Evolutionary conservation across 2,329 filamentous ascomycete species (phyloP), one percentile per base, ranked within the genome.

Genomic region (Aspergillus clavatus): DNA sequence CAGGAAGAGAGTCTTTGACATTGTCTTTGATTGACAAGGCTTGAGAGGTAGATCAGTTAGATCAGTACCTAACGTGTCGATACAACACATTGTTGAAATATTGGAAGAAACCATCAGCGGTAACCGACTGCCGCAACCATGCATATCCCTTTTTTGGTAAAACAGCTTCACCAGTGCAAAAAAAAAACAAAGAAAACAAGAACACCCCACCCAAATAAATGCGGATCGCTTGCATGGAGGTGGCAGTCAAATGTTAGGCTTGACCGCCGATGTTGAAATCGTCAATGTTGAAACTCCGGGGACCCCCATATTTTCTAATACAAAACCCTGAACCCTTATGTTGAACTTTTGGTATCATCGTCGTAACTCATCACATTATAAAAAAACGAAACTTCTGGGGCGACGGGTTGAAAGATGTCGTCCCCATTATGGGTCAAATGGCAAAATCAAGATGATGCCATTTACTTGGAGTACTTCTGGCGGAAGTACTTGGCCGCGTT

Each of bases 401-500:
- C 57, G 62, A 62, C 64, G 59, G 60, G 64, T 67, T 67, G 63
- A 66, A 35, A 51, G 61, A 58, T 63, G 63, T 57, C 62, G 54
- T 57, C 62, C 56, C 64, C 53, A 43, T 54, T 48, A 48, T 53
- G 53, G 47, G 54, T 50, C 51, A 43, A 52, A 53, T 50, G 46
- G 48, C 37, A 36, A 38, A 37, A 42, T 41, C 28, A 38, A 33
- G 23, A 5, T 22, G 12, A 52, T 42, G 19, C 40, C 43, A 56
- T 48, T 55, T 59, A 56, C 52, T 56, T 55, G 48, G 52, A 41
- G 76, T 94, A 86, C 81, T 95, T 89, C 73, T 84, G 74, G 71
- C 93, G 91, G 89, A 83, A 97, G 80, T 77, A 85, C 83, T 96
- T 96, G 79, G 93, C 91, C 47, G 93, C 93, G 71, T 91, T 90